phyloP scores from a whole-genome alignment of 2,329 filamentous ascomycete species.

The Diplocarpon mali region DNA sequence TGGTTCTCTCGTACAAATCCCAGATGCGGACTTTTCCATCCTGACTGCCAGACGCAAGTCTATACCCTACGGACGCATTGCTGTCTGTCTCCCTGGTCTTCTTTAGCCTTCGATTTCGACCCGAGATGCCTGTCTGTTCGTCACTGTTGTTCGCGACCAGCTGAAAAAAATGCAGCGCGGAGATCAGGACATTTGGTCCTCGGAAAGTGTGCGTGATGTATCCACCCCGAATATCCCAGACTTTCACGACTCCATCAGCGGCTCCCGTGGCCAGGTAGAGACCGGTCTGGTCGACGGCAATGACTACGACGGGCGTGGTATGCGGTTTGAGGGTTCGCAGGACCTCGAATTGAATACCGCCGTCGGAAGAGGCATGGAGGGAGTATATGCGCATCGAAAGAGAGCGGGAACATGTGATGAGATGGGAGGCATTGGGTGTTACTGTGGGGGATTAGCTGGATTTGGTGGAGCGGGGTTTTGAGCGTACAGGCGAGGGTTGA shows the following conservation, averaged over 20 bases:
- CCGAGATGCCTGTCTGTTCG: slow-evolving; percentile 27
- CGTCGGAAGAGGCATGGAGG: slow-evolving; percentile 48
- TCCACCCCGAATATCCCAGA: slow-evolving; percentile 88
- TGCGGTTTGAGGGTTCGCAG: slow-evolving; percentile 81
- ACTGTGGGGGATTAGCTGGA: slow-evolving; percentile 39
- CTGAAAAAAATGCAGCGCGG: slow-evolving; percentile 86
- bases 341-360: slow-evolving; percentile 53
- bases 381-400: slow-evolving; percentile 88
- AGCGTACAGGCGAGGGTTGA: slow-evolving; percentile 55
- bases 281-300: slow-evolving; percentile 75
- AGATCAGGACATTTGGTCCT: slow-evolving; percentile 83
- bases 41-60: slow-evolving; percentile 83
- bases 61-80: slow-evolving; percentile 49
- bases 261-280: slow-evolving; percentile 87
- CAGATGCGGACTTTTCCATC: slow-evolving; percentile 88
- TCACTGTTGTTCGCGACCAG: slow-evolving; percentile 38
- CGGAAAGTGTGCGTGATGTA: slow-evolving; percentile 93
- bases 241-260: slow-evolving; percentile 86
- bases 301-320: slow-evolving; percentile 75
- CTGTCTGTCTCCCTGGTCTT: slow-evolving; percentile 34
- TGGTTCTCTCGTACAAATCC: slow-evolving; percentile 74
- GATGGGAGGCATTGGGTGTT: slow-evolving; percentile 76
- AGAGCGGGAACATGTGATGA: slow-evolving; percentile 89
- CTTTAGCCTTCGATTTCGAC: slow-evolving; percentile 34
- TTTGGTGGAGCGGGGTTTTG: too few relatives aligned